Conservation (phyloP, 106 monocot genomes). For the Dendrobium chrysotoxum region DNA sequence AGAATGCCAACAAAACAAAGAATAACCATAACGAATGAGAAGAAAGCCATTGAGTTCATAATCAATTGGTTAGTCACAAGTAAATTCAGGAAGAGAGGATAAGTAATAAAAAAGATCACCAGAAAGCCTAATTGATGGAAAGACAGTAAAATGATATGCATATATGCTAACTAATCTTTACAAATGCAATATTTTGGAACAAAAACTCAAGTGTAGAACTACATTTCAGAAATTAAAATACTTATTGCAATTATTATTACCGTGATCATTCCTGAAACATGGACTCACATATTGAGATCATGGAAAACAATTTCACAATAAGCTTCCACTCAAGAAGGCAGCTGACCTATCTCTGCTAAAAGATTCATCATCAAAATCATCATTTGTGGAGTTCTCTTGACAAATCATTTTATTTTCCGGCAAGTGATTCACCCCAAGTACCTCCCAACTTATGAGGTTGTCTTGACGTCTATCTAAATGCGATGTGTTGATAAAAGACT, state of each 20-base stretch:
- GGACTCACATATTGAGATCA: neutral
- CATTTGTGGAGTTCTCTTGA: constrained; percentile 51
- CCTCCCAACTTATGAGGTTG: constrained; percentile 34
- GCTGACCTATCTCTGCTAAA: constrained; percentile 25
- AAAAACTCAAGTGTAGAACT: neutral
- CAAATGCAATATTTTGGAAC: neutral
- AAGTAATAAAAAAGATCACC: neutral
- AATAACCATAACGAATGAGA: neutral
- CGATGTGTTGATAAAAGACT: constrained; percentile 28
- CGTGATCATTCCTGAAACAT: constrained; percentile 4
- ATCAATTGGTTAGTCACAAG: neutral
- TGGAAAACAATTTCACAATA: constrained; percentile 20
- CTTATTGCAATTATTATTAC: constrained; percentile 6
- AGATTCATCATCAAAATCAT: constrained; percentile 50
- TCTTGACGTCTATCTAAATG: constrained; percentile 15
- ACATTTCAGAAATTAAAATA: constrained; percentile 1
- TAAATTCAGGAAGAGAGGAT: neutral
- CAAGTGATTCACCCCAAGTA: constrained; percentile 13
- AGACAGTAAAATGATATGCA: neutral
- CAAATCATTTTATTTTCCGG: constrained; percentile 38
- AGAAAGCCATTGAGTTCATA: neutral
- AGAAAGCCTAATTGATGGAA: neutral
- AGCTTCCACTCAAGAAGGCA: constrained; percentile 25
- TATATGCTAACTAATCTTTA: neutral
- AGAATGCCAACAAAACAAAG: neutral